Base-by-base conservation (phyloP, 768 basidiomycete genomes). In the Pleurotus platypus region DNA sequence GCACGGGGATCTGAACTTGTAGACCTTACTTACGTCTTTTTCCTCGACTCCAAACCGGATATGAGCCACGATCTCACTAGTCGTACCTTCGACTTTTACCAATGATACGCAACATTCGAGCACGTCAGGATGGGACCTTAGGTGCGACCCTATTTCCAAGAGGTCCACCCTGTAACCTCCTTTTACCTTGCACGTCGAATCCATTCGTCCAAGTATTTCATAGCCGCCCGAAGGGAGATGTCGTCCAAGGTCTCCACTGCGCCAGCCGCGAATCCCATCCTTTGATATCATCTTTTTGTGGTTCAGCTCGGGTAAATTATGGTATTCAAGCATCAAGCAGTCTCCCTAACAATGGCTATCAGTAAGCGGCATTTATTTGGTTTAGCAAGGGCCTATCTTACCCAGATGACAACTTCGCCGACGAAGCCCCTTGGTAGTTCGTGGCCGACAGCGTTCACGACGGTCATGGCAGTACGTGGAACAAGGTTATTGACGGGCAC, bases 131-230 rank as follows among this genome's bases (percentile, higher is more conserved):
- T 43, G 40, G 13, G 40, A 43, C 40, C 13, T 43, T 3, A 43
- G 13, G 18, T 43, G 40, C 4, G 18, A 7, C 2, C 18, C 40
- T 15, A 57, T 57, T 40, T 57, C 56, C 3, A 39, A 35, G 16
- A 57, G 56, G n/a, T 57, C 56, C 22, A 57, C 56, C 39, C 56
- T 45, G 56, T 47, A 46, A 30, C 56, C 56, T 26, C 56, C 56
- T 49, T 57, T 57, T 35, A 57, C 18, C 39, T 57, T 57, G 46
- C 56, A 40, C 46, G 49, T 57, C 30, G 56, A 37, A 39, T 57
- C 56, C 30, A 57, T 48, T 37, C 56, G 56, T 2, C 56, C 56
- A 13, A 57, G 48, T 46, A 57, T 57, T 37, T 57, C 56, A 20
- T 38, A 57, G 16, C 42, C 40, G 15, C 56, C 56, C 13, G 37